A percentile compares a stretch with the other conserved stretches of the same genome.
phyloP scores from a whole-genome alignment of 768 basidiomycete genomes.

The Suillus brevipes region DNA sequence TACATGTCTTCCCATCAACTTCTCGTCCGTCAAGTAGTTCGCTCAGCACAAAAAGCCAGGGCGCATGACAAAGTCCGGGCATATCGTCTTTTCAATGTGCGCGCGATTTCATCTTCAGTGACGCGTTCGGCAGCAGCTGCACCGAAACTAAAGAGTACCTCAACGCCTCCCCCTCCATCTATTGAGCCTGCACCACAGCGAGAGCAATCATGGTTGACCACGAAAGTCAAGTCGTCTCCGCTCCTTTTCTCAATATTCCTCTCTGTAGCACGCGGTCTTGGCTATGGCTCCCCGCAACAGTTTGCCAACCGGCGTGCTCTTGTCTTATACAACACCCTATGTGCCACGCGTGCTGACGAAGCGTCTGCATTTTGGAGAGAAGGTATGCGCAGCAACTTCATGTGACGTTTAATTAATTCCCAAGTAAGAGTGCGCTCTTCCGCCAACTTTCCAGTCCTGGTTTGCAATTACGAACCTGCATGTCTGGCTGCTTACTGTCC shows the following conservation, averaged over 20 bases:
- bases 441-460: constrained; percentile 96
- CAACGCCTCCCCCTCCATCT: neutral
- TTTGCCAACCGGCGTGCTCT: constrained; percentile 60
- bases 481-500: constrained; percentile 86
- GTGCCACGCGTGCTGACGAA: constrained; percentile 56
- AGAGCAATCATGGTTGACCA: constrained; percentile 56
- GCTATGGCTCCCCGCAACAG: constrained; percentile 63
- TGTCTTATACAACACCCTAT: constrained; percentile 56
- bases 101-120: neutral
- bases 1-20: constrained; percentile 2
- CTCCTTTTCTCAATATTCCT: constrained; percentile 46
- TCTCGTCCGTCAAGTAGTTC: neutral
- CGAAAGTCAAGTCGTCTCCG: constrained; percentile 51
- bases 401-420: neutral
- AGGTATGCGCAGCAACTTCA: constrained; percentile 40
- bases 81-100: neutral
- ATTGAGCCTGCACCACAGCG: constrained; percentile 6
- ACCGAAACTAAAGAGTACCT: neutral
- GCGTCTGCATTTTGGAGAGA: constrained; percentile 65
- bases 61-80: neutral
- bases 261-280: constrained; percentile 48
- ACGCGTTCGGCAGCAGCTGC: neutral
- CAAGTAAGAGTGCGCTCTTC: constrained; percentile 71
- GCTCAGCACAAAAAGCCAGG: neutral
- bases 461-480: constrained; percentile 93